phyloP scores from a whole-genome alignment of 768 basidiomycete genomes.

The Mrakia gelida region DNA sequence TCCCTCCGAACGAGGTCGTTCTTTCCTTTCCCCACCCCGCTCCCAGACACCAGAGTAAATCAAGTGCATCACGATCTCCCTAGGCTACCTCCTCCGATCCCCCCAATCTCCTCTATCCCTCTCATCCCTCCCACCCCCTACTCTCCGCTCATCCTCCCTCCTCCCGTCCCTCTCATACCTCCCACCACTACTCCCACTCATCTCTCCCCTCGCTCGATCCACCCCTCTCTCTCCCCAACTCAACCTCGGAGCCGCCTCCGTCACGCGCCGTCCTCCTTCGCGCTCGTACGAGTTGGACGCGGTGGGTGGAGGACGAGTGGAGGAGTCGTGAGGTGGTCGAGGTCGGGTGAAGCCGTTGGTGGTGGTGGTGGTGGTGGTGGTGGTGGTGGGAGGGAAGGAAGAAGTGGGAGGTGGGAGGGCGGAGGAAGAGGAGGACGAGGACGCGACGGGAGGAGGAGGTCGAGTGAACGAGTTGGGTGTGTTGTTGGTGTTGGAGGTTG shows the following conservation, averaged over 20 bases:
- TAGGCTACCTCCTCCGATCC: slow-evolving; percentile 4
- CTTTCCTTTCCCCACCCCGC: no score
- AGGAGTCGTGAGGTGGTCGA: slow-evolving; percentile 3
- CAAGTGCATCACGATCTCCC: no score
- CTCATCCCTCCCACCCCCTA: background rate
- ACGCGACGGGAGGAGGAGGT: background rate
- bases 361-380: background rate
- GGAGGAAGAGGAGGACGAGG: background rate
- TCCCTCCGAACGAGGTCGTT: no score
- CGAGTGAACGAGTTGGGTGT: background rate
- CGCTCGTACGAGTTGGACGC: background rate
- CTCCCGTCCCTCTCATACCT: background rate
- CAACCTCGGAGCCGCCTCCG: slow-evolving; percentile 6
- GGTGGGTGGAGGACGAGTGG: background rate
- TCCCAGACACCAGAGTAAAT: no score
- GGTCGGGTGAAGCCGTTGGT: background rate
- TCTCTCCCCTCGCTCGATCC: background rate
- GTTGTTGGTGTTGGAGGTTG: background rate
- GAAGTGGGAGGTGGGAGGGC: background rate
- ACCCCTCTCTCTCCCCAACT: background rate
- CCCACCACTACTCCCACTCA: background rate
- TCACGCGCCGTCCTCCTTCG: background rate
- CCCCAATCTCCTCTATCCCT: background rate
- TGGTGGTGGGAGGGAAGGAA: background rate
- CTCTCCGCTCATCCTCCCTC: background rate